phyloP scores from a whole-genome alignment of 1,284 basidiomycete species.

The Marasmius oreades region DNA sequence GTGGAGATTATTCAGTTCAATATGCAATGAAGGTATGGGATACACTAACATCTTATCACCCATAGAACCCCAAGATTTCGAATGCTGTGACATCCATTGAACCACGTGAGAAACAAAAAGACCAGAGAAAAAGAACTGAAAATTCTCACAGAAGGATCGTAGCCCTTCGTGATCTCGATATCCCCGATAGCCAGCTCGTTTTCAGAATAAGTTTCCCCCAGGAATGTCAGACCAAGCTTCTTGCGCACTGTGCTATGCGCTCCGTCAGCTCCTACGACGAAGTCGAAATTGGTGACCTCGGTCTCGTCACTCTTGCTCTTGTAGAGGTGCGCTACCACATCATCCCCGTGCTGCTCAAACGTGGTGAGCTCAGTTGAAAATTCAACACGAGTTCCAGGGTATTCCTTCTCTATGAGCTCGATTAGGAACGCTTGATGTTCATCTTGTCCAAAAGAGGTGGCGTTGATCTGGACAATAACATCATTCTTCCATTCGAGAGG shows the following conservation, averaged over 20 bases:
- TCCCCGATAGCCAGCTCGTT: slow-evolving; percentile 23
- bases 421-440: slow-evolving; percentile 33
- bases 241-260: slow-evolving; percentile 32
- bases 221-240: slow-evolving; percentile 25
- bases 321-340: slow-evolving; percentile 30
- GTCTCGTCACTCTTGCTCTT: slow-evolving; percentile 16
- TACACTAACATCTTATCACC: neutral
- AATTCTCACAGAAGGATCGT: neutral
- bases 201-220: slow-evolving; percentile 25
- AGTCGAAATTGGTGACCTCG: slow-evolving; percentile 28
- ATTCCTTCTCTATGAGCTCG: slow-evolving; percentile 24
- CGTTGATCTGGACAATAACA: slow-evolving; percentile 10
- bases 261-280: slow-evolving; percentile 40
- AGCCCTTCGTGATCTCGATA: slow-evolving; percentile 9
- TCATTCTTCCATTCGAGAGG: too few relatives aligned
- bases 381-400: slow-evolving; percentile 34
- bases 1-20: neutral
- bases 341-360: slow-evolving; percentile 29
- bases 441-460: slow-evolving; percentile 34
- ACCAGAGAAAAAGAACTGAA: neutral
- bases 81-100: too few relatives aligned
- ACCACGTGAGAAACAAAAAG: too few relatives aligned
- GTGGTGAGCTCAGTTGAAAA: slow-evolving; percentile 33
- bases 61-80: neutral
- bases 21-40: neutral